Evolutionary conservation across 345 rosid genomes (phyloP).

Genomic region (Acer negundo): DNA sequence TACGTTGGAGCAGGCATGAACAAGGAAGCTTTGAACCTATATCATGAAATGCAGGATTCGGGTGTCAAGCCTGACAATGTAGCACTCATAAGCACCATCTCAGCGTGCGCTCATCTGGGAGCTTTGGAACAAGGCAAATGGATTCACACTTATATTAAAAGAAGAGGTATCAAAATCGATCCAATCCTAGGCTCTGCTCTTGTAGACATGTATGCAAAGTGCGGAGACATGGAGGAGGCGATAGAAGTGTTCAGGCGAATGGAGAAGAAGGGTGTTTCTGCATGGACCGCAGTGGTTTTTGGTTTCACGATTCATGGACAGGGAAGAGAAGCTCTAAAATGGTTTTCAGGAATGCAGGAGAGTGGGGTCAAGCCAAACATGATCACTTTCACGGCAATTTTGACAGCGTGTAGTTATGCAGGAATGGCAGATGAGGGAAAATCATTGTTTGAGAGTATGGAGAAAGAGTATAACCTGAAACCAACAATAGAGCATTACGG

Average conservation of each 20-base stretch:
- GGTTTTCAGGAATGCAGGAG: constrained; percentile 56
- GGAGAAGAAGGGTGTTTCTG: constrained; percentile 42
- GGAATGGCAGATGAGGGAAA: constrained; percentile 66
- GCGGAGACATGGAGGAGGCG: constrained; percentile 68
- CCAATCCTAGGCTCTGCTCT: constrained; percentile 55
- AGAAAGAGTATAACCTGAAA: constrained; percentile 39
- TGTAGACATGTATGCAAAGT: constrained; percentile 73
- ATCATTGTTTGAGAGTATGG: constrained; percentile 48
- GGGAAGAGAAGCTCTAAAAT: constrained; percentile 58
- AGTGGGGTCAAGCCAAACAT: constrained; percentile 62
- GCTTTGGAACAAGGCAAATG: constrained; percentile 81
- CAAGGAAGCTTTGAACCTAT: constrained; percentile 61
- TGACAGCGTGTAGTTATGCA: constrained; percentile 72
- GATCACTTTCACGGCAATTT: constrained; percentile 63
- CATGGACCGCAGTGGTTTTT: constrained; percentile 70
- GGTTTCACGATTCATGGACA: constrained; percentile 67
- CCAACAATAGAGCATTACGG: constrained; percentile 82
- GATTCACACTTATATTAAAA: constrained; percentile 57
- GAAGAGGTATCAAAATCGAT: constrained; percentile 33
- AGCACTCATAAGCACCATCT: constrained; percentile 47
- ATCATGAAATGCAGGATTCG: constrained; percentile 64
- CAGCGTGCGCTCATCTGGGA: constrained; percentile 77
- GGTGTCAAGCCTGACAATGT: constrained; percentile 60
- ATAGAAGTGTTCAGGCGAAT: constrained; percentile 37
- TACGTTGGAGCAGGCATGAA: constrained; percentile 55